Evolutionary conservation across 345 rosid genomes (phyloP).

Genomic region (Erysimum cheiranthoides): DNA sequence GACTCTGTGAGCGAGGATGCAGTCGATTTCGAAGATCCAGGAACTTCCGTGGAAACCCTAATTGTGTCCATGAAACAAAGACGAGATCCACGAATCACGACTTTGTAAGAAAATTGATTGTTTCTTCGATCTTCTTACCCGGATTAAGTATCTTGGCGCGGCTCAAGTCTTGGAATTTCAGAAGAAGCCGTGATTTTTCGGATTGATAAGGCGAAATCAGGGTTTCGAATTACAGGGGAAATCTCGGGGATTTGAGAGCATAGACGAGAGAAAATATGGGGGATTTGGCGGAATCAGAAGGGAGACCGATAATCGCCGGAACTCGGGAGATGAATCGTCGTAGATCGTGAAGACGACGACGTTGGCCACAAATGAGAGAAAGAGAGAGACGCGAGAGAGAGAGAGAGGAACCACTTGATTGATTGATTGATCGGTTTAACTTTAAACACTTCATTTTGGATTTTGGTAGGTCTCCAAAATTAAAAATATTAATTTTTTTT

Average conservation of each 20-base stretch:
- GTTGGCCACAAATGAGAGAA: constrained; percentile 29
- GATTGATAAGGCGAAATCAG: constrained; percentile 14
- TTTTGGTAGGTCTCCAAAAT: constrained; percentile 30
- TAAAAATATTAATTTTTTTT: not conserved
- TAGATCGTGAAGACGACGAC: constrained; percentile 44
- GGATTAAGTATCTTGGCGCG: constrained; percentile 1
- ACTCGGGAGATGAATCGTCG: constrained; percentile 24
- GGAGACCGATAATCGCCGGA: constrained; percentile 26
- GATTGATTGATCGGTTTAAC: constrained; percentile 21
- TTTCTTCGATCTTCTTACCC: constrained; percentile 19
- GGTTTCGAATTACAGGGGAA: constrained; percentile 6
- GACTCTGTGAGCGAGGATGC: constrained; percentile 53
- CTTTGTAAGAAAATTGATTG: constrained; percentile 19
- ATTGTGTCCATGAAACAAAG: constrained; percentile 61
- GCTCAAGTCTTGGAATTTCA: constrained; percentile 36
- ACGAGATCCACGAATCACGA: constrained; percentile 32
- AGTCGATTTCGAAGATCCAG: constrained; percentile 48
- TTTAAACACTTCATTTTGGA: not conserved
- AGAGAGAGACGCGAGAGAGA: constrained; percentile 22
- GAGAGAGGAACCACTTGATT: constrained; percentile 24
- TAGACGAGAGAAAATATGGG: constrained; percentile 5
- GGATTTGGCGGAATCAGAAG: not conserved
- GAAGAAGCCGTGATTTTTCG: constrained; percentile 10
- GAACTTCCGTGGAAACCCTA: constrained; percentile 53
- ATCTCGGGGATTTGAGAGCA: not conserved